phyloP scores from a whole-genome alignment of 768 basidiomycete species.

The Rossbeevera mucosa region DNA sequence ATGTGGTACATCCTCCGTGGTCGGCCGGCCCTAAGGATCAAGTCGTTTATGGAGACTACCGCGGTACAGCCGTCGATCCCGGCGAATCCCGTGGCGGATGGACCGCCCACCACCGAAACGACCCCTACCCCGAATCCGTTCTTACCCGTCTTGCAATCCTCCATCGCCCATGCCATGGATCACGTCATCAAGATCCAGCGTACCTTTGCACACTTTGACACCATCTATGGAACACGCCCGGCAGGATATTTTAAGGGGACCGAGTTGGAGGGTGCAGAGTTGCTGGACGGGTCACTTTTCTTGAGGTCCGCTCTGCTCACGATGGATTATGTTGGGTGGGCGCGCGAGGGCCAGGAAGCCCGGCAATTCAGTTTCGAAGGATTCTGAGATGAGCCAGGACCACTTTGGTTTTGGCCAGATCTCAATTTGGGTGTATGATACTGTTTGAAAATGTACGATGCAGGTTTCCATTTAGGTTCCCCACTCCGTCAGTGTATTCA shows the following conservation, averaged over 20 bases:
- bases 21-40: conserved; percentile 29
- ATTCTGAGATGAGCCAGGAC: no score
- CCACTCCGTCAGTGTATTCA: background rate
- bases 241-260: conserved; percentile 28
- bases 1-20: conserved; percentile 30
- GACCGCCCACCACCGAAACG: conserved; percentile 9
- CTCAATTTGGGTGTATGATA: background rate
- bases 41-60: conserved; percentile 27
- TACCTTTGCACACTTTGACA: conserved; percentile 31
- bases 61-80: conserved; percentile 16
- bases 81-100: background rate
- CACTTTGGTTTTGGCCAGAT: background rate
- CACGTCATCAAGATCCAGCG: conserved; percentile 34
- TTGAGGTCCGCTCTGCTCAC: conserved; percentile 29
- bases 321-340: conserved; percentile 35
- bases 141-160: conserved; percentile 36
- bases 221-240: conserved; percentile 26
- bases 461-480: background rate
- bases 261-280: conserved; percentile 28
- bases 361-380: conserved; percentile 27
- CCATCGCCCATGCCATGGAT: conserved; percentile 33
- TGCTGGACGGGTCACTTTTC: conserved; percentile 36
- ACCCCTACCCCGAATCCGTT: conserved; percentile 35
- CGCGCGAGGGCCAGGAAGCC: conserved; percentile 32
- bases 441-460: background rate